Evolutionary conservation across 164 flowering plant species (phyloP), one percentile per base, ranked within the genome.

Genomic region (Berberis thunbergii): DNA sequence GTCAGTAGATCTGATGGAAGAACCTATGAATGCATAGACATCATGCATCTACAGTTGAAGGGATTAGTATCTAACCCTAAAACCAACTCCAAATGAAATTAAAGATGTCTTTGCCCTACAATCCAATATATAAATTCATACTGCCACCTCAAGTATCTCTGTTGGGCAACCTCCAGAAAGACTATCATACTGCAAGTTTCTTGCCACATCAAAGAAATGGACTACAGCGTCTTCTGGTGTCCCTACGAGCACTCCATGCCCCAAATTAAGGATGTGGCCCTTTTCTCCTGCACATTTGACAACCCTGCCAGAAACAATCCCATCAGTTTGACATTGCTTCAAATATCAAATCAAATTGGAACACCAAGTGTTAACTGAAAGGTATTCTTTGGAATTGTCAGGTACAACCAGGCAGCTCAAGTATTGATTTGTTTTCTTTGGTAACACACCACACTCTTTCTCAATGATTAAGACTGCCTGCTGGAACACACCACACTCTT

Each of bases 141-240:
- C 74, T 57, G 58, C 69, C 2, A 64, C 61, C 59, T 66, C 57
- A n/a, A 79, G 60, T 69, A 71, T 73, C 66, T 78, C 76, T 2
- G 40, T 53, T 2, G 57, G 52, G 45, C 61, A 58, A 43, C 76
- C 71, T 66, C 68, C 74, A 45, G 49, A 62, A 42, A 55, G 49
- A 44, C 71, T 49, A 52, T 80, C 83, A 64, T 76, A 81, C 10
- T 79, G 72, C 64, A 90, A 71, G 78, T 86, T 87, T 72, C 84
- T 87, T 10, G 88, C 85, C 64, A 88, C 91, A 45, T 94, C 91
- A 70, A 93, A 93, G 80, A 93, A 93, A 77, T 90, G 97, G 42
- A 85, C 84, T 63, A 94, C 98, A 39, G 97, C 92, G 67, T 94
- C 98, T 77, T 94, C 98, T 45, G 98, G 98, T 40, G 98, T 94